Percentiles rank a stretch among this genome's conserved stretches.
phyloP scores from a whole-genome alignment of 2,329 filamentous ascomycete genomes.

The Gnomoniopsis smithogilvyi region DNA sequence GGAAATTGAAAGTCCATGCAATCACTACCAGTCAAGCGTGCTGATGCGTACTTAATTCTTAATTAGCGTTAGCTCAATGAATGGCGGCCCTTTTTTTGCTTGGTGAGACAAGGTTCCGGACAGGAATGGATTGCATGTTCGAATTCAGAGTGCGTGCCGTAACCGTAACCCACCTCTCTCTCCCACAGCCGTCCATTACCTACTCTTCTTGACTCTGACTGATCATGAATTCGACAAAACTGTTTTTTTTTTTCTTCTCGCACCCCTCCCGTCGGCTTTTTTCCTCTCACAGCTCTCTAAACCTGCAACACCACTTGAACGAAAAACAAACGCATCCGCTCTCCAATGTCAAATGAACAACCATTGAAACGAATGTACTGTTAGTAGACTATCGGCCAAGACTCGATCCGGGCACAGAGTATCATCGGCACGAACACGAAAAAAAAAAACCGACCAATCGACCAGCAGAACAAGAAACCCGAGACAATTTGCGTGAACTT shows the following conservation, averaged over 20 bases:
- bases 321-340: background rate
- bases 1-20: constrained; percentile 10
- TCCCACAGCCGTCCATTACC: too few relatives aligned
- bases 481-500: constrained; percentile 16
- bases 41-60: constrained; percentile 8
- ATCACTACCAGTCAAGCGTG: constrained; percentile 9
- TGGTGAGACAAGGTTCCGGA: background rate
- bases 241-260: background rate
- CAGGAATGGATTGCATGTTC: background rate
- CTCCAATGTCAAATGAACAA: too few relatives aligned
- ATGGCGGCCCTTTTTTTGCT: constrained; percentile 5
- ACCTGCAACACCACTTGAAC: background rate
- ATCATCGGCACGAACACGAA: constrained; percentile 1
- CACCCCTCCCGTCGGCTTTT: too few relatives aligned
- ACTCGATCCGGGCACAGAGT: constrained; percentile 8
- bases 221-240: background rate
- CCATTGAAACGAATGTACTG: too few relatives aligned
- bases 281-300: background rate
- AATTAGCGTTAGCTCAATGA: constrained; percentile 15
- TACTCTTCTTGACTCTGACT: background rate
- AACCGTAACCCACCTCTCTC: background rate
- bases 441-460: background rate
- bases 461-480: background rate
- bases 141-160: background rate
- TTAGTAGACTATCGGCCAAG: constrained; percentile 2